A percentile compares a stretch with the other conserved stretches of the same genome.
Evolutionary conservation across 148 eudicot genomes (phyloP).

Genomic region (Polygonum aviculare): DNA sequence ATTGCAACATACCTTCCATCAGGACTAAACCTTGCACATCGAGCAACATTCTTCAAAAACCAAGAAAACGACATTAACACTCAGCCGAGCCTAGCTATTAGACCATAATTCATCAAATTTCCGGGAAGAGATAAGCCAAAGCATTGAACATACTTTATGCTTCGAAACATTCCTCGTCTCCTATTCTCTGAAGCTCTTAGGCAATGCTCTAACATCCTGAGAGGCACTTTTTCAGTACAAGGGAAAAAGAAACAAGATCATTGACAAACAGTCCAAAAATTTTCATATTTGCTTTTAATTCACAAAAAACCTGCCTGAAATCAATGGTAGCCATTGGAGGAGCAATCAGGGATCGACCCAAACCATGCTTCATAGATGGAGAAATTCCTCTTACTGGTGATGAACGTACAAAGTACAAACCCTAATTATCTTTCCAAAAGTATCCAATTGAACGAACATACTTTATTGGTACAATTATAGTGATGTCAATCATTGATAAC

Average conservation of each 20-base stretch:
- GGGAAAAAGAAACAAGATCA: neutral
- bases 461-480: too few relatives aligned
- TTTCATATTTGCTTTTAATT: neutral
- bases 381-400: slow-evolving; percentile 54
- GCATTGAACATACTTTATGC: slow-evolving; percentile 51
- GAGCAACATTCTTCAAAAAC: slow-evolving; percentile 53
- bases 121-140: neutral
- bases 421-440: too few relatives aligned
- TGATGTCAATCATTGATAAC: too few relatives aligned
- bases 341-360: slow-evolving; percentile 53
- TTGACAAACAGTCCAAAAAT: neutral
- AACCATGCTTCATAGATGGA: slow-evolving; percentile 41
- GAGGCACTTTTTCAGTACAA: slow-evolving; percentile 26
- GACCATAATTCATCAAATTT: neutral
- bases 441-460: too few relatives aligned
- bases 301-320: slow-evolving; percentile 40
- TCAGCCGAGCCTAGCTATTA: neutral
- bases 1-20: slow-evolving; percentile 84
- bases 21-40: slow-evolving; percentile 87
- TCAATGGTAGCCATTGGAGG: slow-evolving; percentile 50
- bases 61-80: neutral
- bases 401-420: too few relatives aligned
- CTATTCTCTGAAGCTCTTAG: slow-evolving; percentile 60
- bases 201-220: slow-evolving; percentile 51
- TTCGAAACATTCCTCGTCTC: slow-evolving; percentile 73